These are phyloP conservation scores for Zanthoxylum bungeanum DNA, from an alignment of 345 rosid species.

Conservation along the genomic window DNA sequence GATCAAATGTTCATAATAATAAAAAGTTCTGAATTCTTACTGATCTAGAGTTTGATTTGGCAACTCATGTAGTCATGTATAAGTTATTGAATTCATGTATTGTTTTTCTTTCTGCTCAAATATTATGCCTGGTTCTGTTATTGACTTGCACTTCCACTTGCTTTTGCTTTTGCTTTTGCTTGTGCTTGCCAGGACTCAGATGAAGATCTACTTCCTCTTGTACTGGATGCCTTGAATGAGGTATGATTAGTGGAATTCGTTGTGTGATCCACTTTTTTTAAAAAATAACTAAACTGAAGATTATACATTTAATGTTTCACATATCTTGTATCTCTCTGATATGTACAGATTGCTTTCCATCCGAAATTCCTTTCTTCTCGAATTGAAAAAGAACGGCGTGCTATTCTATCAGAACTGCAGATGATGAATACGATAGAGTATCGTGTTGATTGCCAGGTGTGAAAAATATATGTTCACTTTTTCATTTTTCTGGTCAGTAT, in stretches of 20 bases:
- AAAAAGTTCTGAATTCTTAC: not conserved
- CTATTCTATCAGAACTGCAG: slow-evolving; percentile 96
- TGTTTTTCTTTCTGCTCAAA: not conserved
- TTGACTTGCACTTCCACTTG: slow-evolving; percentile 28
- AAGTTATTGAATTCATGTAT: not conserved
- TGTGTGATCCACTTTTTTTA: not conserved
- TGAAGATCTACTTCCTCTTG: slow-evolving; percentile 77
- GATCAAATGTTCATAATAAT: not conserved
- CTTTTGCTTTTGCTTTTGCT: too few species aligned
- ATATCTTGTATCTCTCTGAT: slow-evolving; percentile 3
- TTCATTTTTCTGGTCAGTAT: slow-evolving; percentile 16
- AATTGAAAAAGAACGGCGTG: slow-evolving; percentile 98
- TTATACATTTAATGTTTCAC: not conserved
- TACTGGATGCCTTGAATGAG: slow-evolving; percentile 95
- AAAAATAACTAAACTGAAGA: not conserved
- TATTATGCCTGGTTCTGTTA: too few species aligned
- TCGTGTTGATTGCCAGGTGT: slow-evolving; percentile 99
- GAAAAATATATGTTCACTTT: slow-evolving; percentile 12
- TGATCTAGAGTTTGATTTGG: not conserved
- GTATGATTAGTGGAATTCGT: slow-evolving; percentile 31
- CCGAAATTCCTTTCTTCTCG: slow-evolving; percentile 93
- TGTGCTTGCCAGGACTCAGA: slow-evolving; percentile 66
- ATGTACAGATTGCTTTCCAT: slow-evolving; percentile 84
- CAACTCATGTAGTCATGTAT: not conserved
- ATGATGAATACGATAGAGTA: slow-evolving; percentile 99